Conservation (phyloP, 2,329 filamentous ascomycete genomes). For the Hypoxylon sp. region DNA sequence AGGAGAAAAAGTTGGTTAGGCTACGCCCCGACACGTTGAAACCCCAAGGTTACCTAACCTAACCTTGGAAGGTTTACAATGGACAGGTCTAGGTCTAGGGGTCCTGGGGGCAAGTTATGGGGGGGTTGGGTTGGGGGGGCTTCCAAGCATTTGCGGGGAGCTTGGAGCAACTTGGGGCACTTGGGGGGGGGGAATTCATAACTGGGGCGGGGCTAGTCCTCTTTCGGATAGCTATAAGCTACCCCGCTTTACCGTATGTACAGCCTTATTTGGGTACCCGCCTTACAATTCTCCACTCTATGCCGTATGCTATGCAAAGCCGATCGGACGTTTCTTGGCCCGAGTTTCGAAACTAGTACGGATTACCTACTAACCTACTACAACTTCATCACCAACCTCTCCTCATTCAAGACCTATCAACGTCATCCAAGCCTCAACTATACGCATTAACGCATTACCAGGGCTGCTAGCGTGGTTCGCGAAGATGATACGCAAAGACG, state of each 20-base stretch:
- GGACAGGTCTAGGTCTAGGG: neutral
- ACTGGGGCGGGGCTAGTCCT: slow-evolving; percentile 19
- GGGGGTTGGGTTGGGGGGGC: neutral
- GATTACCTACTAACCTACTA: slow-evolving; percentile 2
- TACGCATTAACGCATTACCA: neutral
- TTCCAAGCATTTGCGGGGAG: slow-evolving; percentile 19
- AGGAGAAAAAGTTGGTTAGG: neutral
- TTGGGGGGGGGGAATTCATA: neutral
- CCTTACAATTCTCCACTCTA: slow-evolving; percentile 12
- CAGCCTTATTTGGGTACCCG: slow-evolving; percentile 38
- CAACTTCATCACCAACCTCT: slow-evolving; percentile 18
- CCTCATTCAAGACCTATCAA: neutral
- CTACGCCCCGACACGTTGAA: slow-evolving; percentile 2
- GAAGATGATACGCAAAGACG: slow-evolving; percentile 34
- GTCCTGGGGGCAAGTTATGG: neutral
- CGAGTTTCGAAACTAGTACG: slow-evolving; percentile 1
- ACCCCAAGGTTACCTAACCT: neutral
- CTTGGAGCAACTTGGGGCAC: slow-evolving; percentile 4
- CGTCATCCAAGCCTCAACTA: slow-evolving; percentile 13
- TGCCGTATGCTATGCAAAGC: slow-evolving; percentile 21
- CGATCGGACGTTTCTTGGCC: slow-evolving; percentile 27
- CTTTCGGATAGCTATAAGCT: slow-evolving; percentile 37
- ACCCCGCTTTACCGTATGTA: slow-evolving; percentile 42
- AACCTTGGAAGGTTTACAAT: too few species aligned
- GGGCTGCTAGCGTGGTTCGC: slow-evolving; percentile 11